Evolutionary conservation across 2,329 filamentous ascomycete species (phyloP).

Genomic region (Alternaria viburni): DNA sequence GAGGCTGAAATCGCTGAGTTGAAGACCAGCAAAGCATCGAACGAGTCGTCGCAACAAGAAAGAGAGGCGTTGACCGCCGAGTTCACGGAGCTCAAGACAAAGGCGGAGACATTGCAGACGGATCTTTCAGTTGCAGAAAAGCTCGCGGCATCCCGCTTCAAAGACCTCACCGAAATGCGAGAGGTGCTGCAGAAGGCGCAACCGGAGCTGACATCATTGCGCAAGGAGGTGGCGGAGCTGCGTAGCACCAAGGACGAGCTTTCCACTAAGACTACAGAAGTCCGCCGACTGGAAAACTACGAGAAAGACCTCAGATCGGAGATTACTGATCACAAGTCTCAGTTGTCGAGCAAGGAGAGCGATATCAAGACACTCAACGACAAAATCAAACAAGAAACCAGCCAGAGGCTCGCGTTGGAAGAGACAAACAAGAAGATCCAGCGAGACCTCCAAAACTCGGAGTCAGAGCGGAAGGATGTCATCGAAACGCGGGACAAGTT

Average conservation of each 20-base stretch:
- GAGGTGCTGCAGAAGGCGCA: slow-evolving; percentile 84
- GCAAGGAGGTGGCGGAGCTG: slow-evolving; percentile 76
- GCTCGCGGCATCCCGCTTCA: slow-evolving; percentile 85
- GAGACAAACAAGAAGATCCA: slow-evolving; percentile 77
- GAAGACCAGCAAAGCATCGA: slow-evolving; percentile 56
- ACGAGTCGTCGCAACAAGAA: slow-evolving; percentile 58
- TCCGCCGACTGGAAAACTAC: slow-evolving; percentile 78
- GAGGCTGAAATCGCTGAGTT: slow-evolving; percentile 72
- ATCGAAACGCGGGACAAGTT: slow-evolving; percentile 75
- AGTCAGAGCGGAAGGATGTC: slow-evolving; percentile 80
- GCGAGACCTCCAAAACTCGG: slow-evolving; percentile 77
- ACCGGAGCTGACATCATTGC: slow-evolving; percentile 79
- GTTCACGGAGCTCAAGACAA: slow-evolving; percentile 74
- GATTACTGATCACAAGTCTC: slow-evolving; percentile 71
- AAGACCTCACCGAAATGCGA: slow-evolving; percentile 80
- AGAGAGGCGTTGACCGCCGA: slow-evolving; percentile 66
- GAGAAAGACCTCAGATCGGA: slow-evolving; percentile 84
- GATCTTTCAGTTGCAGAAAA: slow-evolving; percentile 87
- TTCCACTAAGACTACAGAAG: slow-evolving; percentile 64
- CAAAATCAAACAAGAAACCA: slow-evolving; percentile 76
- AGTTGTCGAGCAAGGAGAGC: slow-evolving; percentile 73
- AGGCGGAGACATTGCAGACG: slow-evolving; percentile 73
- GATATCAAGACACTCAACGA: slow-evolving; percentile 82
- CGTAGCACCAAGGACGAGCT: slow-evolving; percentile 80
- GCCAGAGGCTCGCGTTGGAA: slow-evolving; percentile 74